A percentile compares a stretch with the other conserved stretches of the same genome.
phyloP scores from a whole-genome alignment of 2,329 filamentous ascomycete species.

The Rosellinia necatrix region DNA sequence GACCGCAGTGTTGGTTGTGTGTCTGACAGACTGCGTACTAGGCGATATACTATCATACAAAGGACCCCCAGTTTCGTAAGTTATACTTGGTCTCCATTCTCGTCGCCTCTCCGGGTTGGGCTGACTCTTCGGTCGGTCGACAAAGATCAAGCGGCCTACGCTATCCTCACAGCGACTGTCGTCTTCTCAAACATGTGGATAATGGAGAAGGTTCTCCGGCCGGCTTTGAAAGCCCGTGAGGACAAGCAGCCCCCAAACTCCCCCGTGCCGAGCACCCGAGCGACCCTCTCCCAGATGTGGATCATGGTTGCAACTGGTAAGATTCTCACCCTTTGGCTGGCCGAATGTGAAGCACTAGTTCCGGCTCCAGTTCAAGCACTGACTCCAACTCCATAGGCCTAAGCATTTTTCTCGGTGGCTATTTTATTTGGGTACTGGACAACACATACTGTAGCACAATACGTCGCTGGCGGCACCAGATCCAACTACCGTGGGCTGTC shows the following conservation, averaged over 20 bases:
- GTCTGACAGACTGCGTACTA: slow-evolving; percentile 32
- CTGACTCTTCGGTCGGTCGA: not conserved
- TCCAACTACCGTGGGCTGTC: slow-evolving; percentile 81
- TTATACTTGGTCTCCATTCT: slow-evolving; percentile 34
- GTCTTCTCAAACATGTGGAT: slow-evolving; percentile 76
- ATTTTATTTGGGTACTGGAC: slow-evolving; percentile 78
- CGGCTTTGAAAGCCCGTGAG: slow-evolving; percentile 50
- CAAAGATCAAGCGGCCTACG: slow-evolving; percentile 61
- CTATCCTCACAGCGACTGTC: slow-evolving; percentile 70
- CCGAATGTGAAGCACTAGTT: not conserved
- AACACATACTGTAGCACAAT: slow-evolving; percentile 74
- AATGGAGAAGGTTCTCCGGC: slow-evolving; percentile 62
- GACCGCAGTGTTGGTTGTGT: not conserved
- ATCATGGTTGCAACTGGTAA: slow-evolving; percentile 65
- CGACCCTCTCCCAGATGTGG: slow-evolving; percentile 70
- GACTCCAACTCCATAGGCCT: slow-evolving; percentile 53
- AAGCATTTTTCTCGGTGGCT: slow-evolving; percentile 73
- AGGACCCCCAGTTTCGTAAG: slow-evolving; percentile 83
- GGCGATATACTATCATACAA: slow-evolving; percentile 74
- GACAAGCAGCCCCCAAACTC: slow-evolving; percentile 51
- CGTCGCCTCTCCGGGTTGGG: not conserved
- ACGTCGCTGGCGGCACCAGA: slow-evolving; percentile 65
- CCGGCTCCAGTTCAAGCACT: slow-evolving; percentile 6
- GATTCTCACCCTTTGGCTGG: slow-evolving; percentile 16
- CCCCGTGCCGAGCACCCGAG: slow-evolving; percentile 35